phyloP scores from a whole-genome alignment of 495 filamentous ascomycete species.

The Penicillium coffeae region DNA sequence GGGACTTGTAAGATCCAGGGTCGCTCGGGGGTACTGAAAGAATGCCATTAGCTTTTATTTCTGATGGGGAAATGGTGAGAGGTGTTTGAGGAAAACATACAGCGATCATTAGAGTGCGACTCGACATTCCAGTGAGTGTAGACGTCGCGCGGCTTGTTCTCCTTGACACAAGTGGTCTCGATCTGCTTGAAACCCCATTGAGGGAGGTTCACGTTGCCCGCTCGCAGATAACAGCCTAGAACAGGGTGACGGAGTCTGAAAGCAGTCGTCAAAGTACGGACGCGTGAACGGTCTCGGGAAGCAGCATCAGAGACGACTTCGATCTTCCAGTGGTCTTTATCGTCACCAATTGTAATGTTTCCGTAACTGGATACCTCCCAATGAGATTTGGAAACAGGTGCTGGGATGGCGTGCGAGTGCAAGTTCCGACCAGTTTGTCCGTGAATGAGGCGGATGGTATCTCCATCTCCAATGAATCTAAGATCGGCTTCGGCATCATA shows the following conservation, averaged over 20 bases:
- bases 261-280: constrained; percentile 89
- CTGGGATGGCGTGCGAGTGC: constrained; percentile 85
- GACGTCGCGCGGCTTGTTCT: constrained; percentile 85
- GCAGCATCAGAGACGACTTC: constrained; percentile 89
- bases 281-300: constrained; percentile 75
- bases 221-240: constrained; percentile 89
- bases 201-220: constrained; percentile 92
- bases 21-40: constrained; percentile 78
- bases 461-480: constrained; percentile 72
- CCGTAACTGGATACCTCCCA: constrained; percentile 94
- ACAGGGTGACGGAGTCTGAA: constrained; percentile 83
- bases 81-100: constrained; percentile 51
- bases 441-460: constrained; percentile 84
- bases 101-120: constrained; percentile 86
- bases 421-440: constrained; percentile 94
- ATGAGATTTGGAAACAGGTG: constrained; percentile 84
- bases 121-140: constrained; percentile 99
- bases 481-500: constrained; percentile 65
- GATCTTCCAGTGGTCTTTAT: constrained; percentile 95
- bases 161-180: constrained; percentile 91
- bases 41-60: neutral
- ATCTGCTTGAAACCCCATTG: constrained; percentile 99
- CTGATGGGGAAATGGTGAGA: neutral
- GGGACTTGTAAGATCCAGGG: constrained; percentile 90
- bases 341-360: constrained; percentile 93